A percentile compares a stretch with the other conserved stretches of the same genome.
Conservation (phyloP, 352 stramenopile genomes). For the Pythium folliculosum region DNA sequence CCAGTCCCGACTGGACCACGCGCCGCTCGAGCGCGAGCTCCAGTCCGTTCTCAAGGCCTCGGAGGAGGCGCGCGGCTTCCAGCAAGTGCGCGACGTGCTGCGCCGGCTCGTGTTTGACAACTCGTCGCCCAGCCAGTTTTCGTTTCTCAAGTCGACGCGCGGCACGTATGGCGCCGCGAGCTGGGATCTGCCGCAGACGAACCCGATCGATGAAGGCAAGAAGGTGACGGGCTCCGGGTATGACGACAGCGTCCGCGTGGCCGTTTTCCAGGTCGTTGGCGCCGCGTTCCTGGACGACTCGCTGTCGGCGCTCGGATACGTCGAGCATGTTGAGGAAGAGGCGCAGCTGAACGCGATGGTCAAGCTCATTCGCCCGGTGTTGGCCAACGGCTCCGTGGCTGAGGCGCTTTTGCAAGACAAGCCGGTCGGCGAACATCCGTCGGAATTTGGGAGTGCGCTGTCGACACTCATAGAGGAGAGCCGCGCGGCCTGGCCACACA, state of each 20-base stretch:
- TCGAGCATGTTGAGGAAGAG: constrained; percentile 43
- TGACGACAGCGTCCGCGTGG: constrained; percentile 21
- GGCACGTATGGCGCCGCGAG: constrained; percentile 11
- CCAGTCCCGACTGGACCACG: constrained; percentile 1
- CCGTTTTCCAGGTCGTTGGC: constrained; percentile 52
- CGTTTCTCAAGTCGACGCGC: constrained; percentile 17
- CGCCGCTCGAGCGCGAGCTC: constrained; percentile 40
- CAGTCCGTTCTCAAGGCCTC: constrained; percentile 44
- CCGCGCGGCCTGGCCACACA: constrained; percentile 36
- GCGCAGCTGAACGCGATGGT: constrained; percentile 67
- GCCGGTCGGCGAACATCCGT: neutral
- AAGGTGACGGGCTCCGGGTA: neutral
- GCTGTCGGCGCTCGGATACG: constrained; percentile 51
- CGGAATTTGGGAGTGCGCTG: constrained; percentile 23
- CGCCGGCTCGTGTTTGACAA: constrained; percentile 41
- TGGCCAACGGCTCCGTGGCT: constrained; percentile 44
- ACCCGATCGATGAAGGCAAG: neutral
- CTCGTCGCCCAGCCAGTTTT: constrained; percentile 24
- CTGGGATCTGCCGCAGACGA: constrained; percentile 12
- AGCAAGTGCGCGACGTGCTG: constrained; percentile 55
- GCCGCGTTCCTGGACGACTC: constrained; percentile 65
- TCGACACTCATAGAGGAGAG: constrained; percentile 15
- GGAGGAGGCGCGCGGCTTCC: constrained; percentile 52
- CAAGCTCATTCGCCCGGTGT: constrained; percentile 55
- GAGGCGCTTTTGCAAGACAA: constrained; percentile 25